A percentile compares a stretch with the other conserved stretches of the same genome.
These are phyloP conservation scores for Wickerhamiella vanderwaltii DNA, from an alignment of 805 yeast species.

Conservation along the genomic window DNA sequence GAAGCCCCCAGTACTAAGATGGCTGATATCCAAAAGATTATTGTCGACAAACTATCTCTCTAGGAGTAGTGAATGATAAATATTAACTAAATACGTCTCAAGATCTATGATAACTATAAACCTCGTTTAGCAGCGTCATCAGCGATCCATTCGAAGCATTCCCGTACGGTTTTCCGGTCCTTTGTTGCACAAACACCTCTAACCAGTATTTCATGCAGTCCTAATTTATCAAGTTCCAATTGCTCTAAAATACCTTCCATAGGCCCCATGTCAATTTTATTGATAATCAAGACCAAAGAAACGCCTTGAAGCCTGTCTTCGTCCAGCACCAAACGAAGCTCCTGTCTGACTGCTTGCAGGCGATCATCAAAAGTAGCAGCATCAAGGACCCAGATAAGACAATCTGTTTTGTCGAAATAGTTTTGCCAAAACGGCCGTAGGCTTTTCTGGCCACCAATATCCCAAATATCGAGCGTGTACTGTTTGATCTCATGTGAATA, in stretches of 20 bases:
- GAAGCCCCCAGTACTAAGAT: constrained; percentile 28
- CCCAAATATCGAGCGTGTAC: constrained; percentile 39
- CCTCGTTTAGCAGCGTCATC: constrained; percentile 26
- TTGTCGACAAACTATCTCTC: constrained; percentile 57
- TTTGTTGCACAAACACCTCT: constrained; percentile 39
- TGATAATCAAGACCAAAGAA: constrained; percentile 53
- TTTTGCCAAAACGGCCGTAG: constrained; percentile 87
- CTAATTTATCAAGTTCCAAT: neutral
- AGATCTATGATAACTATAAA: constrained; percentile 19
- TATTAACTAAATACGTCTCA: neutral
- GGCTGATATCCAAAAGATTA: constrained; percentile 53
- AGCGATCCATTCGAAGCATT: constrained; percentile 35
- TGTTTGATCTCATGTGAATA: constrained; percentile 36
- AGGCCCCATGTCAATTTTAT: constrained; percentile 54
- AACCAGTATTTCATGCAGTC: constrained; percentile 14
- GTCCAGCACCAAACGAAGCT: constrained; percentile 46
- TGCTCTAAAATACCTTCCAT: constrained; percentile 3
- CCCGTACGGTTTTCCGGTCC: constrained; percentile 29
- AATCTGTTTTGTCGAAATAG: constrained; percentile 73
- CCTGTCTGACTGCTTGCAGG: constrained; percentile 50
- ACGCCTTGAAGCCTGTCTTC: constrained; percentile 65
- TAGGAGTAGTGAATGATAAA: constrained; percentile 27
- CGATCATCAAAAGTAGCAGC: constrained; percentile 42
- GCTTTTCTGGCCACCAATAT: constrained; percentile 81
- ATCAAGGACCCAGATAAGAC: constrained; percentile 80